These are phyloP conservation scores for Rhynchosporium secalis DNA, from an alignment of 2,329 filamentous ascomycete species.

Conservation along the genomic window DNA sequence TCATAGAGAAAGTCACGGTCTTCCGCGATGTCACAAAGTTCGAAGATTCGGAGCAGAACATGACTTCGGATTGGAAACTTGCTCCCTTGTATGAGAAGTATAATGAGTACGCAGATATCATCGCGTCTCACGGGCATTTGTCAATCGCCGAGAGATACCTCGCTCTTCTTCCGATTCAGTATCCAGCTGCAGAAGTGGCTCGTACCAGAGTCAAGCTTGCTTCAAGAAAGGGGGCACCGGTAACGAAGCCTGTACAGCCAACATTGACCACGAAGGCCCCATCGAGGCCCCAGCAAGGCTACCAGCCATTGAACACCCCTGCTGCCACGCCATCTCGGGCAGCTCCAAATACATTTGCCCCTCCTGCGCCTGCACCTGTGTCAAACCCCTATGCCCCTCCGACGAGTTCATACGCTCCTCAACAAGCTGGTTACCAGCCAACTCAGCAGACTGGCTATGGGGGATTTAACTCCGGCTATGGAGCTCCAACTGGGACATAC, in stretches of 20 bases:
- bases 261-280: constrained; percentile 43
- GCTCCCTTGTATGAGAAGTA: constrained; percentile 89
- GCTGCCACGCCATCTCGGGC: constrained; percentile 37
- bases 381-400: constrained; percentile 52
- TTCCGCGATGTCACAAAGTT: constrained; percentile 96
- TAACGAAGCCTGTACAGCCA: constrained; percentile 42
- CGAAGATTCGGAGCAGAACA: constrained; percentile 70
- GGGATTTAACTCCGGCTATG: constrained; percentile 34
- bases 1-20: constrained; percentile 97
- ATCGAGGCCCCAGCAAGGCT: constrained; percentile 49
- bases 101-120: constrained; percentile 92
- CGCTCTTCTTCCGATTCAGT: constrained; percentile 77
- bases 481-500: constrained; percentile 33
- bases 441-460: constrained; percentile 37
- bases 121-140: constrained; percentile 85
- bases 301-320: constrained; percentile 50
- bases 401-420: constrained; percentile 43
- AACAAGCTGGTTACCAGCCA: constrained; percentile 43
- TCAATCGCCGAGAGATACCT: constrained; percentile 88
- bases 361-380: constrained; percentile 39
- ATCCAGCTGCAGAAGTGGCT: constrained; percentile 84
- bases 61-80: constrained; percentile 84
- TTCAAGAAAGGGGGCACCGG: constrained; percentile 58
- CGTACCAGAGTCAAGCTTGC: constrained; percentile 83
- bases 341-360: constrained; percentile 51